Conservation (phyloP, 331 rosid genomes). For the Cydonia oblonga region DNA sequence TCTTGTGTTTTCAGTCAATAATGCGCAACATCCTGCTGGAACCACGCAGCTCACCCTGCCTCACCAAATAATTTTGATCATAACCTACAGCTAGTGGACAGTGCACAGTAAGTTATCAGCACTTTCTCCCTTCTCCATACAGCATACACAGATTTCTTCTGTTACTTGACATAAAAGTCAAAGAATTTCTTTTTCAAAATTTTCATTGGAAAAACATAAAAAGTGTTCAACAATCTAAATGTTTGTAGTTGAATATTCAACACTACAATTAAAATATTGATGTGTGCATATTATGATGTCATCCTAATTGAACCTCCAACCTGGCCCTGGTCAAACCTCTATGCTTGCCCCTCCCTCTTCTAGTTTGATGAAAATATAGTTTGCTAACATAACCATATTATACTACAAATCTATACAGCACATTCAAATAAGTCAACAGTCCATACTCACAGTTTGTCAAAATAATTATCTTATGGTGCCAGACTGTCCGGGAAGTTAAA, state of each 20-base stretch:
- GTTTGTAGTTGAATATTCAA: not conserved
- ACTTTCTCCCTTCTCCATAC: not conserved
- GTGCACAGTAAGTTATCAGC: not conserved
- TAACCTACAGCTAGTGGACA: not conserved
- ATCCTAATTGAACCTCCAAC: not conserved
- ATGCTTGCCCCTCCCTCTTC: not conserved
- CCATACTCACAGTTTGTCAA: not conserved
- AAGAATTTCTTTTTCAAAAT: too few relatives aligned
- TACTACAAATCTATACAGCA: not conserved
- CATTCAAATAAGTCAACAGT: not conserved
- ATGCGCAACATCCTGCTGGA: not conserved
- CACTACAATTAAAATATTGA: not conserved
- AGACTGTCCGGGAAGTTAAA: not conserved
- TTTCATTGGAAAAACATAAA: not conserved
- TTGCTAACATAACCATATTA: not conserved
- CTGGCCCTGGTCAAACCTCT: not conserved
- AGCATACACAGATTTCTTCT: not conserved
- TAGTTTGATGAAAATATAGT: too few relatives aligned
- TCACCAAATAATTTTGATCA: not conserved
- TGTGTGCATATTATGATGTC: not conserved
- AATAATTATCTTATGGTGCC: not conserved
- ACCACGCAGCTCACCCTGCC: not conserved
- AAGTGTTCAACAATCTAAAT: not conserved
- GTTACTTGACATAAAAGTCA: not conserved
- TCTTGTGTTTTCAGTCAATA: not conserved